Evolutionary conservation across 805 yeast species (phyloP), one percentile per base, ranked within the genome.

Genomic region (Ogataea methanolica): DNA sequence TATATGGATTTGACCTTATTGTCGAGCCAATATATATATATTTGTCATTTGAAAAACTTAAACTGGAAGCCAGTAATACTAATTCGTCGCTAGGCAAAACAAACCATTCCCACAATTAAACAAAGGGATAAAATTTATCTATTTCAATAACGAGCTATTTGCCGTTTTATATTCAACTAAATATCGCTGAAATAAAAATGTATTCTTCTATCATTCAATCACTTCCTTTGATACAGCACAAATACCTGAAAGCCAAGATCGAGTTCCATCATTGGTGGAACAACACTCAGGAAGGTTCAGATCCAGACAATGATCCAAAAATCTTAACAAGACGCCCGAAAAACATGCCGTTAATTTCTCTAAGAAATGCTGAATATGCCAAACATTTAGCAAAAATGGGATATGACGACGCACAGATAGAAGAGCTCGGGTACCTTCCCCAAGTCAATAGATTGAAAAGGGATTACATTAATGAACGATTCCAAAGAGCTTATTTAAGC

Each of bases 231-330:
- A 40, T 56, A 23, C 56, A 55, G 16, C 55, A 53, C 41, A 53
- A 46, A 35, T 53, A 47, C 41, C 37, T 54, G 44, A 52, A 51
- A 46, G 43, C 52, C 42, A 55, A 53, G 43, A 44, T 65, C 19
- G 56, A 55, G 39, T 46, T 63, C 40, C 51, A 57, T 42, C 60
- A 58, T 17, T 63, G 66, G 63, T 57, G 62, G 64, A 57, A 57
- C 42, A 53, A 45, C 42, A 41, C 51, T 16, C 48, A 54, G n/a
- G 51, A 54, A 16, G 42, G 44, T 2, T 55, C 54, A 21, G 51
- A 58, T 39, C 62, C 62, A 6, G 48, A 53, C 36, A 53, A 50
- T 14, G 51, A 60, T 41, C 56, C 58, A 4, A 26, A 40, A n/a
- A 50, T 62, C 39, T 39, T 63, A 11, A 58, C 62, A 12, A 46